Evolutionary conservation across 1,284 basidiomycete species (phyloP).

Genomic region (Malassezia globosa): DNA sequence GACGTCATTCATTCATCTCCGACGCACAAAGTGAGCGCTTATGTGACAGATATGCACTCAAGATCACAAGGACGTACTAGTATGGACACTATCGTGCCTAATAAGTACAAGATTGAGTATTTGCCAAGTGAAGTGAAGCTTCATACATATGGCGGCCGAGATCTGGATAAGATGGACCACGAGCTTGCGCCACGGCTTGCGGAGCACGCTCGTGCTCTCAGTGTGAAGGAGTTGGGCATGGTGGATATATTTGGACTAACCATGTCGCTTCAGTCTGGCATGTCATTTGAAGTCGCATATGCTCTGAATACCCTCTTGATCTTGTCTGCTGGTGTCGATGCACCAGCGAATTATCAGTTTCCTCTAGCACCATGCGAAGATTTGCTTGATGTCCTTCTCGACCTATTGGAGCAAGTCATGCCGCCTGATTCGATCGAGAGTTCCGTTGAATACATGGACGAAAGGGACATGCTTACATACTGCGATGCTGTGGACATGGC

Average conservation of each 20-base stretch:
- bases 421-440: conserved; percentile 53
- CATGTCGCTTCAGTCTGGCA: conserved; percentile 75
- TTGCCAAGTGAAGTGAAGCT: conserved; percentile 66
- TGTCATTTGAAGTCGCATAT: conserved; percentile 74
- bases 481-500: conserved; percentile 34
- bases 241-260: conserved; percentile 80
- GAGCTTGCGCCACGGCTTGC: conserved; percentile 54
- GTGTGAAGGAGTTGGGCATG: conserved; percentile 64
- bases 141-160: conserved; percentile 72
- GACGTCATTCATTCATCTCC: too few relatives aligned
- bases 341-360: conserved; percentile 55
- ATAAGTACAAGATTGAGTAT: conserved; percentile 71
- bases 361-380: conserved; percentile 65
- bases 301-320: conserved; percentile 79
- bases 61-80: too few relatives aligned
- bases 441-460: neutral
- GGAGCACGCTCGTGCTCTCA: conserved; percentile 54
- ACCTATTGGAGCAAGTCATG: conserved; percentile 70
- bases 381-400: conserved; percentile 73
- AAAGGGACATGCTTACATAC: conserved; percentile 18
- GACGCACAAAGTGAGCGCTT: too few relatives aligned
- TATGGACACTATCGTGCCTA: too few relatives aligned
- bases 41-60: too few relatives aligned
- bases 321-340: conserved; percentile 57
- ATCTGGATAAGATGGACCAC: conserved; percentile 61